Evolutionary conservation across 805 yeast species (phyloP).

Genomic region (Monosporozyma yasuniensis): DNA sequence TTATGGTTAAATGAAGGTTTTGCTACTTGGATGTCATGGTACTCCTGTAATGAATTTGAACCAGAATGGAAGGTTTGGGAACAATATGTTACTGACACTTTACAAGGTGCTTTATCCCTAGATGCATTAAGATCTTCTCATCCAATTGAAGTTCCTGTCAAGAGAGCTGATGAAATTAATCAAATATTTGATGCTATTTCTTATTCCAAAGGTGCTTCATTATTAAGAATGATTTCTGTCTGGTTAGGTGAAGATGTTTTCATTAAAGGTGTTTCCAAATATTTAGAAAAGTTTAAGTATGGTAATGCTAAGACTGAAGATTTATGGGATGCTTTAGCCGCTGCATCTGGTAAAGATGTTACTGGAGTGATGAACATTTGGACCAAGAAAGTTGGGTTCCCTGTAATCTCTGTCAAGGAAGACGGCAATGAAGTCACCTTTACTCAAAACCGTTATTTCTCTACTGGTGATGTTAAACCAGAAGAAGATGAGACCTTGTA

Average conservation of each 20-base stretch:
- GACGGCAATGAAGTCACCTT: slow-evolving; percentile 42
- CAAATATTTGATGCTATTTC: slow-evolving; percentile 83
- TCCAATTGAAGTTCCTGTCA: slow-evolving; percentile 78
- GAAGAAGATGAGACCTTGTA: slow-evolving; percentile 64
- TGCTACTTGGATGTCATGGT: slow-evolving; percentile 90
- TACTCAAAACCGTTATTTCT: slow-evolving; percentile 64
- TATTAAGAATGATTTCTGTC: slow-evolving; percentile 68
- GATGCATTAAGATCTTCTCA: slow-evolving; percentile 79
- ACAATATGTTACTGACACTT: slow-evolving; percentile 66
- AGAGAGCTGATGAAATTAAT: slow-evolving; percentile 68
- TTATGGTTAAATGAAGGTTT: slow-evolving; percentile 85
- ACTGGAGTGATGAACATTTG: slow-evolving; percentile 66
- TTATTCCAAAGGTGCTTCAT: slow-evolving; percentile 71
- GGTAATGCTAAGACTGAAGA: slow-evolving; percentile 72
- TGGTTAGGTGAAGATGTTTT: slow-evolving; percentile 74
- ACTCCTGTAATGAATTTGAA: slow-evolving; percentile 62
- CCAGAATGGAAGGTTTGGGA: slow-evolving; percentile 89
- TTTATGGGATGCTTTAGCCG: slow-evolving; percentile 65
- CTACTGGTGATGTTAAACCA: slow-evolving; percentile 67
- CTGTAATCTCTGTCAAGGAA: slow-evolving; percentile 60
- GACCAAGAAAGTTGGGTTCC: slow-evolving; percentile 75
- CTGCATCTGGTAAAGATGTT: slow-evolving; percentile 65
- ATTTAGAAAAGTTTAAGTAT: slow-evolving; percentile 66
- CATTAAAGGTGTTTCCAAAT: slow-evolving; percentile 70
- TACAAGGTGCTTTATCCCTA: slow-evolving; percentile 64